A percentile compares a stretch with the other conserved stretches of the same genome.
Conservation (phyloP, 1,139 yeast genomes). For the Pichia sp. region DNA sequence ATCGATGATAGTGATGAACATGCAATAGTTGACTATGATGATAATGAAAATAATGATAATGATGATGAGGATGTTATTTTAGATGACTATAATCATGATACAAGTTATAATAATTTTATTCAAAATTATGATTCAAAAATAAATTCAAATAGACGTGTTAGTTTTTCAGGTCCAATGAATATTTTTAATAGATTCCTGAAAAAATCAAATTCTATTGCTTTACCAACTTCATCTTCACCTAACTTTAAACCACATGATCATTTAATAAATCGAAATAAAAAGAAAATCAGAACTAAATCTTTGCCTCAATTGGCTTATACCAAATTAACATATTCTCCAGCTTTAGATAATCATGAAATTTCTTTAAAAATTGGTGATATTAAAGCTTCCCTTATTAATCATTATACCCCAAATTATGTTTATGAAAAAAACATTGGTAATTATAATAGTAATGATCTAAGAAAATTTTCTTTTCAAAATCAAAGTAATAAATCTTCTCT, state of each 20-base stretch:
- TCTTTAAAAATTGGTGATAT: constrained; percentile 35
- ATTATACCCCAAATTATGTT: constrained; percentile 21
- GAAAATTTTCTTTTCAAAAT: constrained; percentile 18
- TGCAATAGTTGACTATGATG: background rate
- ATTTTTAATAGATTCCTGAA: constrained; percentile 13
- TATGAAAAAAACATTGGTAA: constrained; percentile 5
- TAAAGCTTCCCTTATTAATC: constrained; percentile 32
- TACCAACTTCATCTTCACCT: too few relatives aligned
- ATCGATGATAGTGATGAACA: background rate
- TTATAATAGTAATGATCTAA: background rate
- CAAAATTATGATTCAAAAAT: constrained; percentile 4
- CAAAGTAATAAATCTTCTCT: constrained; percentile 9
- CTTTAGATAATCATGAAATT: constrained; percentile 27
- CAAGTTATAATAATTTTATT: constrained; percentile 7
- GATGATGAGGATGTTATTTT: constrained; percentile 2
- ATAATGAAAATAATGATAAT: background rate
- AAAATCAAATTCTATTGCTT: constrained; percentile 1
- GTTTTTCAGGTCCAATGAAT: constrained; percentile 12
- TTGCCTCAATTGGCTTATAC: constrained; percentile 63
- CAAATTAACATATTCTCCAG: constrained; percentile 31
- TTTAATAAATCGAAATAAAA: constrained; percentile 2
- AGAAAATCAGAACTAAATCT: constrained; percentile 53
- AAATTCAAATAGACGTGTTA: constrained; percentile 10
- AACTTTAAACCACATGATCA: background rate
- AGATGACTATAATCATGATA: constrained; percentile 2